Evolutionary conservation across 1,284 basidiomycete genomes (phyloP).

Genomic region (Cystobasidiaceae sp.): DNA sequence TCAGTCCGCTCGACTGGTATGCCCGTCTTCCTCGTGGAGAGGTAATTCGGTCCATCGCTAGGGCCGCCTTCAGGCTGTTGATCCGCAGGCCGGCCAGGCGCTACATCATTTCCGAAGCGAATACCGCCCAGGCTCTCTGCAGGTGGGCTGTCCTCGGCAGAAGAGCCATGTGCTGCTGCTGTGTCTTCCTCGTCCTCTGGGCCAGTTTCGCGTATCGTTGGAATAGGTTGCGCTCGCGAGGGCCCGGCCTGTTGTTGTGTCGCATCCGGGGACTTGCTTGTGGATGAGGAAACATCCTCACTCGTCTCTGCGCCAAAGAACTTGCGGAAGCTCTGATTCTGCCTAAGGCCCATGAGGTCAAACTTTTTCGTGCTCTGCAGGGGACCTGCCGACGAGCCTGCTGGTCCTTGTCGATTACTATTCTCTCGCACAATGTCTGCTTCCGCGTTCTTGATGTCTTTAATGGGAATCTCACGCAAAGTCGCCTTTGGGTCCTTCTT

Average conservation of each 20-base stretch:
- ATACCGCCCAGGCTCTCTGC: too few species aligned
- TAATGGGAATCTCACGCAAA: slow-evolving; percentile 4
- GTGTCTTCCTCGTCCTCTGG: slow-evolving; percentile 20
- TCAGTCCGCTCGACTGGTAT: slow-evolving; percentile 22
- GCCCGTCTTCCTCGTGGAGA: slow-evolving; percentile 1
- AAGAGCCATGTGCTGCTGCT: background rate
- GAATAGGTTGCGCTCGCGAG: background rate
- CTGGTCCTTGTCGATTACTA: background rate
- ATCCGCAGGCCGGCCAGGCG: background rate
- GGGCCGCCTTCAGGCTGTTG: background rate
- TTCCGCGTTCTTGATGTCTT: slow-evolving; percentile 3
- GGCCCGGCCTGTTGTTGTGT: background rate
- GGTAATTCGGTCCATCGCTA: background rate
- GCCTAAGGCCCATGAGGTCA: background rate
- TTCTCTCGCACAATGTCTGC: slow-evolving; percentile 3
- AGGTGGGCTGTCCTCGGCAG: too few species aligned
- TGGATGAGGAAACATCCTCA: background rate
- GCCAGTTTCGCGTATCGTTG: slow-evolving; percentile 1
- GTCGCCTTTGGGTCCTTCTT: slow-evolving; percentile 6
- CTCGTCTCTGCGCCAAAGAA: slow-evolving; percentile 16
- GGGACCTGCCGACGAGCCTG: background rate
- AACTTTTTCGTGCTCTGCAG: slow-evolving; percentile 12
- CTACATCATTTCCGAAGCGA: background rate
- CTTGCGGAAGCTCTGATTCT: slow-evolving; percentile 17
- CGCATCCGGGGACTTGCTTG: background rate